These are phyloP conservation scores for Penicillium sp. DNA, from an alignment of 2,329 filamentous ascomycete genomes.

Conservation along the genomic window DNA sequence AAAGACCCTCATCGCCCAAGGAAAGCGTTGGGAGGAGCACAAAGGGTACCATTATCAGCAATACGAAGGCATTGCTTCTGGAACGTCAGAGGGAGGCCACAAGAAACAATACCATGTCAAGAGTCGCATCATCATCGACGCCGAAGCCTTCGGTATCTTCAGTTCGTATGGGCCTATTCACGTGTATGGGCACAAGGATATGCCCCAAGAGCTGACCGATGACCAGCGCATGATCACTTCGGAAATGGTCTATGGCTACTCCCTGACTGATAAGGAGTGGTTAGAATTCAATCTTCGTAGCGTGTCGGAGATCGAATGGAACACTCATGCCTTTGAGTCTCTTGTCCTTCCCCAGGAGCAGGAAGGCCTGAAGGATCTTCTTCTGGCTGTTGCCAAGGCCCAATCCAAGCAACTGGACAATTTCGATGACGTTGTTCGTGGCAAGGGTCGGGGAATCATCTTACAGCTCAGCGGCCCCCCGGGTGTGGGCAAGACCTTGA, in stretches of 20 bases:
- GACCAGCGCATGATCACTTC: conserved; percentile 52
- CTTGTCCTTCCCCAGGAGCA: conserved; percentile 56
- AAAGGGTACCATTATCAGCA: conserved; percentile 58
- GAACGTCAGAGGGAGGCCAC: conserved; percentile 37
- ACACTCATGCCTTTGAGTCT: conserved; percentile 53
- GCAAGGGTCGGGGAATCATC: conserved; percentile 60
- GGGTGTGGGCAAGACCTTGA: conserved; percentile 62
- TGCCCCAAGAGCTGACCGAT: conserved; percentile 42
- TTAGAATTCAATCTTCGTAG: conserved; percentile 47
- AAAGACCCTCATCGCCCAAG: conserved; percentile 52
- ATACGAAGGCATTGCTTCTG: conserved; percentile 55
- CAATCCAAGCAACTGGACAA: conserved; percentile 46
- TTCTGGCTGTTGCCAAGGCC: conserved; percentile 55
- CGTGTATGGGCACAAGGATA: conserved; percentile 17
- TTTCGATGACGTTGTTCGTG: conserved; percentile 59
- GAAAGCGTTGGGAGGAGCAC: conserved; percentile 54
- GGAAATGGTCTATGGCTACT: conserved; percentile 56
- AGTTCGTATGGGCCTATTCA: conserved; percentile 48
- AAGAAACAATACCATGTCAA: conserved; percentile 43
- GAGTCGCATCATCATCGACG: conserved; percentile 60
- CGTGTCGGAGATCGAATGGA: conserved; percentile 53
- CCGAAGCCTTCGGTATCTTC: conserved; percentile 56
- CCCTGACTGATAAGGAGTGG: conserved; percentile 50
- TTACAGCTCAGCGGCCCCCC: conserved; percentile 59
- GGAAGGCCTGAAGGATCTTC: conserved; percentile 50